Evolutionary conservation across 192 early-diverging fungal genomes (phyloP).

Genomic region (Coemansia sp.): DNA sequence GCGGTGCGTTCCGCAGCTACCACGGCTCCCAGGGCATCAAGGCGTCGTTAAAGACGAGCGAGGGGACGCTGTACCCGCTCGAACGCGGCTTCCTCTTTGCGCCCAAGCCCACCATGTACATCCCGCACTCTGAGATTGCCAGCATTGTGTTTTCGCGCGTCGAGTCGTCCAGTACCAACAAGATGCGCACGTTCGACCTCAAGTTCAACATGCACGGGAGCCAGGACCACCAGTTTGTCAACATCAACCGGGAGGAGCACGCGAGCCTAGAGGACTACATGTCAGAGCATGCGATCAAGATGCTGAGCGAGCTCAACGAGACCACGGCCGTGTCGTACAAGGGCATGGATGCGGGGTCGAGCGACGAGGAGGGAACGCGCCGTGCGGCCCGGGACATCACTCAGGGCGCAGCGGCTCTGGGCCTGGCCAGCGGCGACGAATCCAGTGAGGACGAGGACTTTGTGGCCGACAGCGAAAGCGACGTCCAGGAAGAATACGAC

Average conservation of each 20-base stretch:
- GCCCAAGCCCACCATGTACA: conserved; percentile 87
- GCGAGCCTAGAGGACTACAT: conserved; percentile 74
- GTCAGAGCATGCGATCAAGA: conserved; percentile 74
- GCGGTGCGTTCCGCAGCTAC: conserved; percentile 60
- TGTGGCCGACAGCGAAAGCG: conserved; percentile 65
- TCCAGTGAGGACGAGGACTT: conserved; percentile 88
- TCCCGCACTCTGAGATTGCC: conserved; percentile 78
- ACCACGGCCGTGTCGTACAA: conserved; percentile 27
- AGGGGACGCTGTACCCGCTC: conserved; percentile 88
- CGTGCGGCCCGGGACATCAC: background rate
- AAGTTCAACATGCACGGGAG: conserved; percentile 81
- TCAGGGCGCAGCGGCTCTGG: conserved; percentile 14
- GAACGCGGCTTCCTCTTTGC: conserved; percentile 92
- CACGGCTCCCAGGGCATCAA: conserved; percentile 80
- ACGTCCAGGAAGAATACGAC: conserved; percentile 74
- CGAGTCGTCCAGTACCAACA: conserved; percentile 43
- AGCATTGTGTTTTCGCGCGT: conserved; percentile 86
- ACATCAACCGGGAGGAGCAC: conserved; percentile 88
- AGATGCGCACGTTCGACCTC: conserved; percentile 83
- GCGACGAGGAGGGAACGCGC: conserved; percentile 10
- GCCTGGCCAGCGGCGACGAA: conserved; percentile 60
- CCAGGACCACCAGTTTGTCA: conserved; percentile 78
- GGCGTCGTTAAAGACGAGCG: conserved; percentile 95
- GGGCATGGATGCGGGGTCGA: conserved; percentile 37
- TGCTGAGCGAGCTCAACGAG: conserved; percentile 66